Base-by-base conservation (phyloP, 306 rosid species). In the Quercus alba region DNA sequence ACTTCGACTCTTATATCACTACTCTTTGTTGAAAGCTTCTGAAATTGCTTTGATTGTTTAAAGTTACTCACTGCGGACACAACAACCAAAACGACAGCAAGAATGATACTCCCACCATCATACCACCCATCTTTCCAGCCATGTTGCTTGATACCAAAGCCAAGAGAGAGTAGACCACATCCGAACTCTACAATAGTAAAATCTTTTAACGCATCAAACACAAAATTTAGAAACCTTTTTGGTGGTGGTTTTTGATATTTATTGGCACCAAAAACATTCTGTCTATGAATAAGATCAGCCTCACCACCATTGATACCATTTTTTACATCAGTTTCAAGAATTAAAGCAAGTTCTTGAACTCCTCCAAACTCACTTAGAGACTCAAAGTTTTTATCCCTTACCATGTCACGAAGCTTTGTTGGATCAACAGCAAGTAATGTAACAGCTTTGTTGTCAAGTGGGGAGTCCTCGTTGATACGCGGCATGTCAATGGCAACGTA, bases 61-160 rank as follows among this genome's bases (percentile, higher is more conserved):
- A 59, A 80, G 78, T 80, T 56, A 67, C 83, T 80, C 20, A n/a
- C 25, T 3, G 79, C 66, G 15, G 83, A 80, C 30, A 20, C 23
- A 0, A 80, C 79, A 31, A 80, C 79, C 13, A 80, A 78, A 17
- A 80, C 4, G 31, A 74, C 61, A 67, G 78, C 79, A 5, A 73
- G 5, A 8, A 72, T 46, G 23, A 80, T 80, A 4, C 83, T 80
- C 25, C 83, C 83, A 26, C 83, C 83, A 30, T 80, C 83, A 56
- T 72, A 80, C 83, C 83, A 80, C 41, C 83, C 83, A n/a, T 66
- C 68, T 1, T 41, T 68, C 83, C 79, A 80, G 44, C 83, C 83
- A 38, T 55, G 74, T 46, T 80, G 70, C 38, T 80, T 80, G 41
- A 80, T 80, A 8, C 83, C 78, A 31, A 80, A 80, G 38, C 30